phyloP scores from a whole-genome alignment of 2,329 filamentous ascomycete species.

The Aspergillus piperis region DNA sequence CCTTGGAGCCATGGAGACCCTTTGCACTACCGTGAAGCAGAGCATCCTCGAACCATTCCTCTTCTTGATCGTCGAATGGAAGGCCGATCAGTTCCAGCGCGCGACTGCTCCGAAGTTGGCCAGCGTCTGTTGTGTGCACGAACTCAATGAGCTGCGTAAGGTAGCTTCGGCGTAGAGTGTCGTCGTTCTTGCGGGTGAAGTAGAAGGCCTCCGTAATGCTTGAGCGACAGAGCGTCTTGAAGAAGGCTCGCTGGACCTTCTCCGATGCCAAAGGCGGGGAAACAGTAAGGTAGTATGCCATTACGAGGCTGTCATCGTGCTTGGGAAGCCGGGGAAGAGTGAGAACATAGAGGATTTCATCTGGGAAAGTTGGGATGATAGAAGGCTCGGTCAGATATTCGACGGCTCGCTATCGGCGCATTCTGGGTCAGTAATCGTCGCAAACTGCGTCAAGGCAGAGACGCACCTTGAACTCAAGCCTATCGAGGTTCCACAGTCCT shows the following conservation, averaged over 20 bases:
- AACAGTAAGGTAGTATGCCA: slow-evolving; percentile 77
- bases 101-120: slow-evolving; percentile 52
- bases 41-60: slow-evolving; percentile 71
- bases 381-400: slow-evolving; percentile 78
- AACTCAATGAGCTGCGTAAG: slow-evolving; percentile 66
- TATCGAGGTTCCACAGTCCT: slow-evolving; percentile 79
- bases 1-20: slow-evolving; percentile 65
- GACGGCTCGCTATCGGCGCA: slow-evolving; percentile 59
- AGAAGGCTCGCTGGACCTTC: slow-evolving; percentile 65
- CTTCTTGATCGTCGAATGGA: slow-evolving; percentile 70
- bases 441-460: background rate
- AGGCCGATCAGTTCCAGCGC: slow-evolving; percentile 71
- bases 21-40: slow-evolving; percentile 66
- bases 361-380: slow-evolving; percentile 76
- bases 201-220: slow-evolving; percentile 73
- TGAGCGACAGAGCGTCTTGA: slow-evolving; percentile 66
- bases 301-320: slow-evolving; percentile 64
- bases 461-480: slow-evolving; percentile 64
- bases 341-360: slow-evolving; percentile 74
- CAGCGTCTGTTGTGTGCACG: slow-evolving; percentile 51
- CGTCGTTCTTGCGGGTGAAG: slow-evolving; percentile 68
- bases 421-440: slow-evolving; percentile 15
- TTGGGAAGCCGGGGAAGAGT: slow-evolving; percentile 59
- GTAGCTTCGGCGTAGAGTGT: slow-evolving; percentile 62
- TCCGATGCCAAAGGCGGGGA: slow-evolving; percentile 69